These are phyloP conservation scores for Heliamphora exappendiculata DNA, from an alignment of 148 eudicot genomes.

Conservation along the genomic window DNA sequence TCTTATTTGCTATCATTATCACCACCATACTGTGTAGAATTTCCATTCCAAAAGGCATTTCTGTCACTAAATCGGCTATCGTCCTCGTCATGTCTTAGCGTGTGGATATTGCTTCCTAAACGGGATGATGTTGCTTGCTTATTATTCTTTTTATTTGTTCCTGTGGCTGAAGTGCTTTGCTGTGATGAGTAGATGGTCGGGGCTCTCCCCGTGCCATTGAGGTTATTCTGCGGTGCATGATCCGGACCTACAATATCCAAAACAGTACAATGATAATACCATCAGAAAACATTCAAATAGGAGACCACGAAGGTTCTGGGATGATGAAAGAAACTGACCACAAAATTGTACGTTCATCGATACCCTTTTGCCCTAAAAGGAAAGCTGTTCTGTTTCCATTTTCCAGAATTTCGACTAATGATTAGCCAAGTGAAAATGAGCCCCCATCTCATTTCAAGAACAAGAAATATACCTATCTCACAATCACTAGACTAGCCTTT, in stretches of 20 bases:
- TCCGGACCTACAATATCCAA: conserved; percentile 25
- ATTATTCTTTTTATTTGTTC: conserved; percentile 14
- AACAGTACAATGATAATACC: not conserved
- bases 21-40: conserved; percentile 57
- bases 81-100: conserved; percentile 52
- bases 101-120: conserved; percentile 55
- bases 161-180: conserved; percentile 12
- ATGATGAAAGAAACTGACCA: not conserved
- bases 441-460: not conserved
- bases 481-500: not conserved
- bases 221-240: conserved; percentile 23
- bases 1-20: conserved; percentile 31
- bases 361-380: not conserved
- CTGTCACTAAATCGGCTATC: conserved; percentile 28
- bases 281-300: not conserved
- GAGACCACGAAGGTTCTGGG: not conserved
- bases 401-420: not conserved
- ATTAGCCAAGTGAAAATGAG: not conserved
- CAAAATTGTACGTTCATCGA: not conserved
- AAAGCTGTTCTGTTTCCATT: not conserved
- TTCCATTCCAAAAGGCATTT: conserved; percentile 61
- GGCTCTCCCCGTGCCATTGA: conserved; percentile 19
- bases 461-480: not conserved
- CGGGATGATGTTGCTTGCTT: conserved; percentile 19
- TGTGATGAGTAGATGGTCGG: conserved; percentile 12